A percentile compares a stretch with the other conserved stretches of the same genome.
Evolutionary conservation across 768 basidiomycete genomes (phyloP).

Genomic region (Serendipita sp.): DNA sequence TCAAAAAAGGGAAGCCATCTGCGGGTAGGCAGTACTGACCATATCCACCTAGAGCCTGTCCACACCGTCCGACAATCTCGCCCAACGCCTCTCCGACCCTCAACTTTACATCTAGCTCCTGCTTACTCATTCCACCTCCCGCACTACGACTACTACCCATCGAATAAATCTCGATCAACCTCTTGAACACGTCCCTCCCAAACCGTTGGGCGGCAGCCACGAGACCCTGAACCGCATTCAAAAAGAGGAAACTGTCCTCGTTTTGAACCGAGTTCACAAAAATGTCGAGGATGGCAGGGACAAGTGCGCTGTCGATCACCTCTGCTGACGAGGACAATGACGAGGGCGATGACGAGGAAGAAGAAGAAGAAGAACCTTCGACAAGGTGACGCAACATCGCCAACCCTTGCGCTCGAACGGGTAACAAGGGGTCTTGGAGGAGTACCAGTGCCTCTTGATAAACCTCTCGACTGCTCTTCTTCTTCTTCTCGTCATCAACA

Average conservation of each 20-base stretch:
- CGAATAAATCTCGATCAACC: constrained; percentile 57
- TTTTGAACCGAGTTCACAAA: constrained; percentile 76
- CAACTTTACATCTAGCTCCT: constrained; percentile 57
- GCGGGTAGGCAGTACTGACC: constrained; percentile 41
- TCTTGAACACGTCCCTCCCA: constrained; percentile 54
- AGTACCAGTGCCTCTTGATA: constrained; percentile 82
- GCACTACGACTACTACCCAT: no score
- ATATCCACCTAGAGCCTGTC: constrained; percentile 47
- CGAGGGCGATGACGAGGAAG: no score
- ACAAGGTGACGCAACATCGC: constrained; percentile 68
- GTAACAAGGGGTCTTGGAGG: constrained; percentile 79
- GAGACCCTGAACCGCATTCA: constrained; percentile 83
- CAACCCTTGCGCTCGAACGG: constrained; percentile 86
- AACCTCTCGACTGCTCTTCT: constrained; percentile 34
- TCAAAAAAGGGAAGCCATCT: no score
- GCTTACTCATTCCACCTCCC: constrained; percentile 11
- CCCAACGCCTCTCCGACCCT: constrained; percentile 76
- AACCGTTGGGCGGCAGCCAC: constrained; percentile 71
- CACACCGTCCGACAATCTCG: constrained; percentile 57
- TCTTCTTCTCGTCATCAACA: constrained; percentile 22
- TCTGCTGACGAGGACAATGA: constrained; percentile 25
- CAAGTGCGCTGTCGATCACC: constrained; percentile 20
- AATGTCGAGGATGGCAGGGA: constrained; percentile 72
- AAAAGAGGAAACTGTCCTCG: constrained; percentile 88
- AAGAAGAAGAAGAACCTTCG: constrained; percentile 9